Evolutionary conservation across 768 basidiomycete genomes (phyloP).

Genomic region (Russula griseocarnosa): DNA sequence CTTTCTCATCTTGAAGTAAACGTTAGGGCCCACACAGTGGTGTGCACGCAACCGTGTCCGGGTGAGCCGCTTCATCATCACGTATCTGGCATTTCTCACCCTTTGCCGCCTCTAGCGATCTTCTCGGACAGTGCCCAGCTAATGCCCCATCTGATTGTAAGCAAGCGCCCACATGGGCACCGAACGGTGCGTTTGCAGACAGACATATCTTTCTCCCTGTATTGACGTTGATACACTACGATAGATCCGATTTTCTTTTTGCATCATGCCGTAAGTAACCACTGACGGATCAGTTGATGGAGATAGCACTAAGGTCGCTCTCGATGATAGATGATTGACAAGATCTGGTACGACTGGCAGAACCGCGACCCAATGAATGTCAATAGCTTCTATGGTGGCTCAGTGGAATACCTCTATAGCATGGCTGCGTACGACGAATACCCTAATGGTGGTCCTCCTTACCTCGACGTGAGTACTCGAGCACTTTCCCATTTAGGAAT

Average conservation of each 20-base stretch:
- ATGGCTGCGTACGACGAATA: constrained; percentile 21
- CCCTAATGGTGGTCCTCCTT: constrained; percentile 27
- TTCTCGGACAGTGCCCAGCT: constrained; percentile 33
- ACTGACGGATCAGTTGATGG: not conserved
- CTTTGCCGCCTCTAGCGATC: constrained; percentile 29
- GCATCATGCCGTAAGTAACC: constrained; percentile 35
- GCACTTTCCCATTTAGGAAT: not conserved
- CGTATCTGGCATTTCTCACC: not conserved
- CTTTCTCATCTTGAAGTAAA: not conserved
- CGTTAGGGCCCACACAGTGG: constrained; percentile 36
- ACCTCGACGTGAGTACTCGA: constrained; percentile 27
- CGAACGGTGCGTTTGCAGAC: constrained; percentile 32
- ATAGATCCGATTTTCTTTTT: constrained; percentile 38
- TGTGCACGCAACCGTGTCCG: constrained; percentile 29
- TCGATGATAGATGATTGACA: constrained; percentile 36
- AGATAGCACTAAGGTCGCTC: not conserved
- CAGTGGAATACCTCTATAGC: constrained; percentile 33
- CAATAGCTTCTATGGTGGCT: constrained; percentile 35
- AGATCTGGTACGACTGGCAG: constrained; percentile 41
- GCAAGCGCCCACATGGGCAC: constrained; percentile 33
- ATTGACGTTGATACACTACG: not conserved
- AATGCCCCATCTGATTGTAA: constrained; percentile 31
- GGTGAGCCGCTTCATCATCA: constrained; percentile 14
- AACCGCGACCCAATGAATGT: constrained; percentile 29
- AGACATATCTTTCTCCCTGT: not conserved